Percentiles rank a stretch among this genome's conserved stretches.
phyloP scores from a whole-genome alignment of 164 flowering plant genomes.

The Magnolia officinalis region DNA sequence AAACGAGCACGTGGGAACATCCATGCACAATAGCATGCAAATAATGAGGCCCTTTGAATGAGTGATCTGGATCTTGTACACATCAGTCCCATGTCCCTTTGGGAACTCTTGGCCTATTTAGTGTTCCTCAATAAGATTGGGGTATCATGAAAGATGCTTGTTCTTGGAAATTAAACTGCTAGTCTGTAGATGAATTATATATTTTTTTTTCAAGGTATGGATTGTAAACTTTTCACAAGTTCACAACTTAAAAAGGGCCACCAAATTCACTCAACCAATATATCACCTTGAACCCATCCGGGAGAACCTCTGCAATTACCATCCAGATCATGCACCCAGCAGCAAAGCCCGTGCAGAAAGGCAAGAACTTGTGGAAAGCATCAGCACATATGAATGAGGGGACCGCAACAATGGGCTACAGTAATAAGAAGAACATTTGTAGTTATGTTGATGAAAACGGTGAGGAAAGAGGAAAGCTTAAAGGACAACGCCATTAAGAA shows the following conservation, averaged over 20 bases:
- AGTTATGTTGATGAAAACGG: neutral
- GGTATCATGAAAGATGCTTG: neutral
- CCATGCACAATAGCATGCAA: neutral
- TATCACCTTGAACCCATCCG: slow-evolving; percentile 92
- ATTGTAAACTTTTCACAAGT: no score
- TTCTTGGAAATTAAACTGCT: neutral
- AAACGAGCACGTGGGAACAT: neutral
- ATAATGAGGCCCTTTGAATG: neutral
- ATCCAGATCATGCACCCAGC: slow-evolving; percentile 99
- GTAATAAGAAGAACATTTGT: neutral
- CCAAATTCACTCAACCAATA: neutral
- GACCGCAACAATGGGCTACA: slow-evolving; percentile 96
- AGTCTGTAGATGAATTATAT: neutral
- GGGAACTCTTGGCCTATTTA: neutral
- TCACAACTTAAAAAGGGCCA: no score
- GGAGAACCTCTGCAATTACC: slow-evolving; percentile 96
- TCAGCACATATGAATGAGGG: slow-evolving; percentile 98
- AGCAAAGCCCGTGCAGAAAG: slow-evolving; percentile 96
- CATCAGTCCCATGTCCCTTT: neutral
- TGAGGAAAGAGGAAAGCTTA: neutral
- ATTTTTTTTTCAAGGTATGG: neutral
- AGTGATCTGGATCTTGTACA: neutral
- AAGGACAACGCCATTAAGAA: neutral
- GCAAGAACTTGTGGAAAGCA: slow-evolving; percentile 85
- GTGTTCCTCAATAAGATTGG: no score